Evolutionary conservation across 192 early-diverging fungal species (phyloP), one percentile per base, ranked within the genome.

Genomic region (Haplosporangium gracile): DNA sequence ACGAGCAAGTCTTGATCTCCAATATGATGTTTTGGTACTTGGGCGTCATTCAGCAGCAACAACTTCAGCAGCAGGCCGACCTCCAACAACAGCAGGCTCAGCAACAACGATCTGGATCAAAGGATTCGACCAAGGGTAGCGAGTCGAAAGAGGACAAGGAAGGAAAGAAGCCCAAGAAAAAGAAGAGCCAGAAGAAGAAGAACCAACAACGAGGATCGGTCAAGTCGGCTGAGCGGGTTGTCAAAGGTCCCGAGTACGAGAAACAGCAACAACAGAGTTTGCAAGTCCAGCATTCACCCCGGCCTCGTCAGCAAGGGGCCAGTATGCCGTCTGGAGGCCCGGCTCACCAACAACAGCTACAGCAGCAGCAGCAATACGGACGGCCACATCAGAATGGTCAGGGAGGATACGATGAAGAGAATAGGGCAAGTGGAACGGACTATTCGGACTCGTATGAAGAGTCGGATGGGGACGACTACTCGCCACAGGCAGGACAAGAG

Each of bases 11-110:
- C 22, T 77, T 95, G 77, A 91, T 96, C 60, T 95, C 95, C 34
- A 96, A 96, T 72, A 93, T 95, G 91, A 94, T 96, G 93, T 95
- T 96, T 81, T 96, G 95, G 95, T 96, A 96, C 83, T 83, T 96
- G 63, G 93, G 93, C 42, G 90, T 95, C 7, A 93, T 95, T 68
- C 93, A 94, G 74, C 92, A 92, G 24, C 90, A 88, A 70, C 75
- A 88, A n/a, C 26, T 81, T 34, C 71, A 80, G 39, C 83, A 80
- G 45, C 75, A 74, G 9, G 87, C 78, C 76, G 69, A 83, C 74
- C 38, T 80, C 79, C 78, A 88, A 79, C 90, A 85, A 39, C 79
- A 76, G 39, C 84, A 80, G 38, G 34, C 68, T 43, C 88, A 88
- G 49, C 82, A 74, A 65, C 77, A 78, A 29, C 76, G 75, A 57